Conservation (phyloP, 2,329 filamentous ascomycete genomes). For the Lachnellula subtilissima region DNA sequence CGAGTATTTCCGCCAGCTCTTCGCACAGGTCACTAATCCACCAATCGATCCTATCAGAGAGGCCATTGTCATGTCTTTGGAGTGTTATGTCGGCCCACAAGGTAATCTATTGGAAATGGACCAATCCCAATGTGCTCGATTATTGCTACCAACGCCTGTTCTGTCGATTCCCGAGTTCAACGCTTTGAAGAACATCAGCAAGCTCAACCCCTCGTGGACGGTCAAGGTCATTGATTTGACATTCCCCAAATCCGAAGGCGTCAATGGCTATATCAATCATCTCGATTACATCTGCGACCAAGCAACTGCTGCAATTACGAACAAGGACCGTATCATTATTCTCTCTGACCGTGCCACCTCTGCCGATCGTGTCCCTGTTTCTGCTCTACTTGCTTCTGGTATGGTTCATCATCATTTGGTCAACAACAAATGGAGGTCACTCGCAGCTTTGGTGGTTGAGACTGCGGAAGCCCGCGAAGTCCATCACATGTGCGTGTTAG, state of each 20-base stretch:
- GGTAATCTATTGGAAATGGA: slow-evolving; percentile 95
- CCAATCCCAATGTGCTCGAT: slow-evolving; percentile 76
- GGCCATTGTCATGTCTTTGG: slow-evolving; percentile 96
- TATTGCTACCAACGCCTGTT: slow-evolving; percentile 83
- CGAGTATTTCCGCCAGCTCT: slow-evolving; percentile 97
- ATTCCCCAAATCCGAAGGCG: slow-evolving; percentile 79
- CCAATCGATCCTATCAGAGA: slow-evolving; percentile 96
- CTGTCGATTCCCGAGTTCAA: slow-evolving; percentile 90
- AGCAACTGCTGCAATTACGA: slow-evolving; percentile 76
- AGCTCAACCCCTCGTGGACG: slow-evolving; percentile 72
- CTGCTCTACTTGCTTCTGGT: slow-evolving; percentile 79
- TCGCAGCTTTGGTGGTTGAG: slow-evolving; percentile 82
- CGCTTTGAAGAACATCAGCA: slow-evolving; percentile 71
- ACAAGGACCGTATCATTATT: slow-evolving; percentile 78
- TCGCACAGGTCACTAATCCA: slow-evolving; percentile 96
- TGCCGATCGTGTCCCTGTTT: slow-evolving; percentile 77
- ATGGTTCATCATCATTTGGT: slow-evolving; percentile 96
- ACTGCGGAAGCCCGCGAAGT: slow-evolving; percentile 95
- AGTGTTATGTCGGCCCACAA: slow-evolving; percentile 93
- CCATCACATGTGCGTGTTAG: slow-evolving; percentile 96
- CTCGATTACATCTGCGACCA: slow-evolving; percentile 85
- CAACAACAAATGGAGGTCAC: slow-evolving; percentile 90
- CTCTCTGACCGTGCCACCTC: slow-evolving; percentile 85
- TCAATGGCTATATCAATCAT: slow-evolving; percentile 78
- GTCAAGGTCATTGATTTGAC: slow-evolving; percentile 90